Evolutionary conservation across 2,329 filamentous ascomycete species (phyloP).

Genomic region (Teratosphaeria gauchensis): DNA sequence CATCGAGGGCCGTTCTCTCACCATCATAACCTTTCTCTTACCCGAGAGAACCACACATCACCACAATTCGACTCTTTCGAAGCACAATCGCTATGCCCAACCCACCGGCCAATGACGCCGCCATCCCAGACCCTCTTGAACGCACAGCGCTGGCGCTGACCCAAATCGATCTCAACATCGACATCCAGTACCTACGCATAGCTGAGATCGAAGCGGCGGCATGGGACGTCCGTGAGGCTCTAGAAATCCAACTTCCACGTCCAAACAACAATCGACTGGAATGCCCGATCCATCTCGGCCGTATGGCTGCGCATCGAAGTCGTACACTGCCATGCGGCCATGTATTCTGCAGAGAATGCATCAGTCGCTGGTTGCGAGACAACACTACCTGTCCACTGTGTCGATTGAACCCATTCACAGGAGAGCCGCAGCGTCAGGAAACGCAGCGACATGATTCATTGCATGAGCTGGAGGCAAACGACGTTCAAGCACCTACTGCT

Average conservation of each 20-base stretch:
- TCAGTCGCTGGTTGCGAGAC: conserved; percentile 1
- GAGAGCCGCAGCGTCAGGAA: not conserved
- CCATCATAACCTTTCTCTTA: not conserved
- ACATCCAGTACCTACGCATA: not conserved
- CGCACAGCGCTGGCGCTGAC: not conserved
- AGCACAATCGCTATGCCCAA: not conserved
- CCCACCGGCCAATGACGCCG: not conserved
- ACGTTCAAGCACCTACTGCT: not conserved
- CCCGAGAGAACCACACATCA: not conserved
- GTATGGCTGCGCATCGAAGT: not conserved
- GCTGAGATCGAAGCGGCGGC: not conserved
- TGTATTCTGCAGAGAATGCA: conserved; percentile 1
- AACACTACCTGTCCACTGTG: conserved; percentile 1
- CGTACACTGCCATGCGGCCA: conserved; percentile 4
- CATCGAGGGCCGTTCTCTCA: not conserved
- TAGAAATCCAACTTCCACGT: not conserved
- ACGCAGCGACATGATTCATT: not conserved
- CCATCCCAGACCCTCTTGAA: not conserved
- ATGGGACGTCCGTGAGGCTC: not conserved
- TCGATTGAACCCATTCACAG: not conserved
- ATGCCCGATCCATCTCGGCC: conserved; percentile 2
- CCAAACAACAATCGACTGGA: not conserved
- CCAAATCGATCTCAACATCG: not conserved
- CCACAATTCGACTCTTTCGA: not conserved
- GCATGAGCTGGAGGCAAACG: not conserved